Evolutionary conservation across 305 asterid species (phyloP), one percentile per base, ranked within the genome.

Genomic region (Fraxinus sp.): DNA sequence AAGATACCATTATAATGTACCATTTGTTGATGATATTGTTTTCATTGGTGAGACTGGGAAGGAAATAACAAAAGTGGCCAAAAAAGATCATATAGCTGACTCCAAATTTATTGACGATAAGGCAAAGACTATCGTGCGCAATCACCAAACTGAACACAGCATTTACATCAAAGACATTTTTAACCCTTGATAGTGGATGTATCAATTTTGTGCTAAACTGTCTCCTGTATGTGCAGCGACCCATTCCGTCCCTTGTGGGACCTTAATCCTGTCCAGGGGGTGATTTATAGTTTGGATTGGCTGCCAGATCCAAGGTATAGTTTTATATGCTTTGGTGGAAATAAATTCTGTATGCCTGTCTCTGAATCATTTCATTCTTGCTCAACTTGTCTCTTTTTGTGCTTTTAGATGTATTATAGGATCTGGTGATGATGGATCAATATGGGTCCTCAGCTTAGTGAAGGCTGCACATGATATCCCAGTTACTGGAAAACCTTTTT

Each of bases 171-270:
- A 46, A 46, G 55, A 46, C 55, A 13, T 46, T 46, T 46, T 46
- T 49, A 49, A 24, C 30, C 73, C 33, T 10, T 30, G 36, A 37
- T 68, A 37, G 75, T 26, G 75, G 26, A 9, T 28, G 75, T 30
- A 28, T 68, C 20, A 28, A 68, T 55, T 39, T 84, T 79, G 49
- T 82, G 78, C 81, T 79, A 77, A 71, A 22, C 76, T 81, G 32
- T 82, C 37, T 80, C 84, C 55, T 81, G 46, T 81, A 81, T 81
- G 78, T 82, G 84, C 93, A 96, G 98, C 24, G 98, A 96, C 89
- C 99, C 98, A 36, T 96, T 92, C 85, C 93, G 83, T 83, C 98
- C 97, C 39, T 82, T 94, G 87, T 91, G 99, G 95, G 95, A 90
- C 71, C 87, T 84, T 79, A 79, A 87, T 87, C 86, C 93, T 70